These are phyloP conservation scores for Phytophthora tentaculata DNA, from an alignment of 352 stramenopile genomes.

Conservation along the genomic window DNA sequence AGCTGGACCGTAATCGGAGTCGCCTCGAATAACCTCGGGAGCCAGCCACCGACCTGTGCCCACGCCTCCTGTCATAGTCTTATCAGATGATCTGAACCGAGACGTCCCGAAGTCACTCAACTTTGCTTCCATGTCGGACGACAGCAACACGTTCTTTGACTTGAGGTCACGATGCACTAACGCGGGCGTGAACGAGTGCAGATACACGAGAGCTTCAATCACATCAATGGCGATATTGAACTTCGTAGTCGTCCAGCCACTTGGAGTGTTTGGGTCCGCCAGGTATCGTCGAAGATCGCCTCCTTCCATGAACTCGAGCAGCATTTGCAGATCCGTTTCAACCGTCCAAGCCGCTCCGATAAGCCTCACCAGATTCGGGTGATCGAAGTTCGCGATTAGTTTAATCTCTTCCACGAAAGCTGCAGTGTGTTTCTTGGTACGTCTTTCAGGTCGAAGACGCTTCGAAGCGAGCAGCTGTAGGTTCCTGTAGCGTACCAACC, in stretches of 20 bases:
- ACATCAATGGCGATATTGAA: conserved; percentile 43
- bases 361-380: conserved; percentile 46
- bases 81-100: conserved; percentile 23
- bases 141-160: conserved; percentile 56
- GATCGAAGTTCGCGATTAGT: conserved; percentile 44
- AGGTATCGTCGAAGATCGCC: conserved; percentile 42
- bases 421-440: conserved; percentile 25
- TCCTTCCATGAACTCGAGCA: conserved; percentile 50
- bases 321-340: conserved; percentile 42
- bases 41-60: conserved; percentile 63
- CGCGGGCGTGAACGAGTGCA: conserved; percentile 42
- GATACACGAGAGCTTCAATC: conserved; percentile 44
- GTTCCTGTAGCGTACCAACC: conserved; percentile 28
- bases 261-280: neutral
- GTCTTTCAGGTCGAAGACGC: conserved; percentile 25
- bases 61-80: conserved; percentile 46
- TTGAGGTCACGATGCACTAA: conserved; percentile 66
- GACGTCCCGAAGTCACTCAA: conserved; percentile 37
- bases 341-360: conserved; percentile 46
- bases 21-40: conserved; percentile 54
- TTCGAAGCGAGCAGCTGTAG: conserved; percentile 33
- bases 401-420: conserved; percentile 52
- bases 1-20: conserved; percentile 46
- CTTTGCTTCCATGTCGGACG: conserved; percentile 23
- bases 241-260: conserved; percentile 26